phyloP scores from a whole-genome alignment of 2,329 filamentous ascomycete genomes.

The Trichophaea hybrida region DNA sequence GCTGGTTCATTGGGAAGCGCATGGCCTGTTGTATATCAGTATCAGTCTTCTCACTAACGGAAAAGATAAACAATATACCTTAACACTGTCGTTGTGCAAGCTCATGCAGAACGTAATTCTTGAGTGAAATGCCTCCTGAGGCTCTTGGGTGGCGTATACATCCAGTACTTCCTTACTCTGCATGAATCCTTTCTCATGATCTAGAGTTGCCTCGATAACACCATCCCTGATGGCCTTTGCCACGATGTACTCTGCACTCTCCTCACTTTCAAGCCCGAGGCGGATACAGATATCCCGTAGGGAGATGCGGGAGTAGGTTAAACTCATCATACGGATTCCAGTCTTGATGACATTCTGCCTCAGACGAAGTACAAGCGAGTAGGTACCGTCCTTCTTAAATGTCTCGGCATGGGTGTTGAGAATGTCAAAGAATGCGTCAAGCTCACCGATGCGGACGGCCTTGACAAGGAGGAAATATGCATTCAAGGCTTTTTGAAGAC shows the following conservation, averaged over 20 bases:
- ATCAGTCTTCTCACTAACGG: neutral
- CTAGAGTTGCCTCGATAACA: slow-evolving; percentile 86
- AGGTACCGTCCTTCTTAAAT: slow-evolving; percentile 88
- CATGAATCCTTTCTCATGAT: slow-evolving; percentile 93
- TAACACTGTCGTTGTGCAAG: slow-evolving; percentile 94
- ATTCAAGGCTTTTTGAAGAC: slow-evolving; percentile 71
- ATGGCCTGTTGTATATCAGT: slow-evolving; percentile 52
- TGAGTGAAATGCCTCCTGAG: slow-evolving; percentile 93
- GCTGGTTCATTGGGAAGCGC: slow-evolving; percentile 99
- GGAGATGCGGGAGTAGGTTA: slow-evolving; percentile 94
- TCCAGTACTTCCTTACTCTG: slow-evolving; percentile 95
- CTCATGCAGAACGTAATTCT: slow-evolving; percentile 82
- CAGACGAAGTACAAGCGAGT: slow-evolving; percentile 84
- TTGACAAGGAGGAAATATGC: slow-evolving; percentile 91
- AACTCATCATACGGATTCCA: slow-evolving; percentile 95
- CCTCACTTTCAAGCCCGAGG: slow-evolving; percentile 81
- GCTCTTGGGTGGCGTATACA: slow-evolving; percentile 89
- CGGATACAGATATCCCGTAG: slow-evolving; percentile 94
- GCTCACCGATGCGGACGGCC: slow-evolving; percentile 87
- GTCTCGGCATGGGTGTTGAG: slow-evolving; percentile 67
- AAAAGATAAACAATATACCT: slow-evolving; percentile 44
- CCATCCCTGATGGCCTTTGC: slow-evolving; percentile 96
- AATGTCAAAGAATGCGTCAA: slow-evolving; percentile 80
- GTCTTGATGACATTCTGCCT: slow-evolving; percentile 99
- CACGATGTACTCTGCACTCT: slow-evolving; percentile 97